Evolutionary conservation across 2,329 filamentous ascomycete genomes (phyloP).

Genomic region (Fusarium neocosmosporiellum): DNA sequence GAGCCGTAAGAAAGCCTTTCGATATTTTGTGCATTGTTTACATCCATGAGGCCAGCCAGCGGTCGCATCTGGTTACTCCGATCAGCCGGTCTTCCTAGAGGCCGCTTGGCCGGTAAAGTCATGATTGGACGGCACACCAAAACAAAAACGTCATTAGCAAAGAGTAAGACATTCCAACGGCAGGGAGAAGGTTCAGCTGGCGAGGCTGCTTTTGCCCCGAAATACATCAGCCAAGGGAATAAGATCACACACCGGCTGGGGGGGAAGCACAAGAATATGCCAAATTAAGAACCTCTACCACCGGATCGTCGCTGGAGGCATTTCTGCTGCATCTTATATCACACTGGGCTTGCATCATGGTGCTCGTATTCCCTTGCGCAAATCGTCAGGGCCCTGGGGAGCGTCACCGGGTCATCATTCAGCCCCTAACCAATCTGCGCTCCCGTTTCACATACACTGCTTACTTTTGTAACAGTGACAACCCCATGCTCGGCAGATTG

Average conservation of each 20-base stretch:
- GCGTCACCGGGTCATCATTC: conserved; percentile 16
- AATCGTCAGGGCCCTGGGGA: background rate
- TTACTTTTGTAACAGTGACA: no score
- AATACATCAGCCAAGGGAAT: background rate
- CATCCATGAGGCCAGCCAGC: background rate
- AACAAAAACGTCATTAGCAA: background rate
- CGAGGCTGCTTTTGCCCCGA: background rate
- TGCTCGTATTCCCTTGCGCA: background rate
- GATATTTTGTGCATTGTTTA: background rate
- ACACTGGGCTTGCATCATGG: background rate
- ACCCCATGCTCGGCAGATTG: background rate
- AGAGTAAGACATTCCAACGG: background rate
- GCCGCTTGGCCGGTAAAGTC: background rate
- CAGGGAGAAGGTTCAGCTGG: background rate
- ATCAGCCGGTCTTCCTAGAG: background rate
- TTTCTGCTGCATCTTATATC: background rate
- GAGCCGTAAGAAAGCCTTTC: background rate
- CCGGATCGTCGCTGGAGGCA: background rate
- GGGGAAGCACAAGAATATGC: background rate
- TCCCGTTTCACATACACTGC: conserved; percentile 3
- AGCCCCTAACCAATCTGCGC: conserved; percentile 13
- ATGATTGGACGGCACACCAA: background rate
- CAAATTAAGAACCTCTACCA: background rate
- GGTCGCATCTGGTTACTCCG: background rate
- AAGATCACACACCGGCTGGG: background rate